Conservation (phyloP, 768 basidiomycete genomes). For the Cystofilobasidium ferigula region DNA sequence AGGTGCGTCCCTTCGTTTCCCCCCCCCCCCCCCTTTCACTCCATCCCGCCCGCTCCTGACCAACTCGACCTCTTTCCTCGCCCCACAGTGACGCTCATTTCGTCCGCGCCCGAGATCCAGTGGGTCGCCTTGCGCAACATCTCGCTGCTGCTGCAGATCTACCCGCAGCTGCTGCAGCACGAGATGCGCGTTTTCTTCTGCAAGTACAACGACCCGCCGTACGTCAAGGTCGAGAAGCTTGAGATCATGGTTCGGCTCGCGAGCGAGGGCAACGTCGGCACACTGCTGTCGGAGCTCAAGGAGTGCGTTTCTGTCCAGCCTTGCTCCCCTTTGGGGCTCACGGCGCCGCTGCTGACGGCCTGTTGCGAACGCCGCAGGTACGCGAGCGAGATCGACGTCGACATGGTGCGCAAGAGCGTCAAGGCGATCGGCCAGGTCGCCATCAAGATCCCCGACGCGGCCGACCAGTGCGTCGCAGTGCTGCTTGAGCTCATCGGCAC, state of each 20-base stretch:
- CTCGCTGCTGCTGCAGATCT: constrained; percentile 87
- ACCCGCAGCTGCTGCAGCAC: constrained; percentile 82
- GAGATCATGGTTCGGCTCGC: constrained; percentile 98
- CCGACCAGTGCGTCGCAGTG: constrained; percentile 79
- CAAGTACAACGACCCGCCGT: constrained; percentile 99
- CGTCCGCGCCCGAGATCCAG: constrained; percentile 96
- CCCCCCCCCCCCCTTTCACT: neutral
- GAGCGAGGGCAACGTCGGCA: constrained; percentile 81
- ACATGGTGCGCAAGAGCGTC: constrained; percentile 95
- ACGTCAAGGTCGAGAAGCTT: constrained; percentile 93
- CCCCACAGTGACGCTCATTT: constrained; percentile 70
- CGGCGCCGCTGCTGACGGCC: too few relatives aligned
- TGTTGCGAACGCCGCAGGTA: constrained; percentile 54
- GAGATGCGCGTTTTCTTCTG: constrained; percentile 99
- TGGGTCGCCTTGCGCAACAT: constrained; percentile 96
- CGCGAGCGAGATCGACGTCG: constrained; percentile 94
- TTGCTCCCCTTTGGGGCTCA: neutral
- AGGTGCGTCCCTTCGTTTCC: constrained; percentile 45
- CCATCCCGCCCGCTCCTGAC: neutral
- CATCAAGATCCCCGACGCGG: constrained; percentile 83
- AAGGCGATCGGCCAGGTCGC: constrained; percentile 94
- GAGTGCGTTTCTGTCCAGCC: constrained; percentile 50
- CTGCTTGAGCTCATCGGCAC: constrained; percentile 79
- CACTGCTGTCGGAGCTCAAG: constrained; percentile 86
- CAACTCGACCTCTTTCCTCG: neutral